Base-by-base conservation (phyloP, 108 stramenopile genomes). In the Cyclotella choctawhatcheeana region DNA sequence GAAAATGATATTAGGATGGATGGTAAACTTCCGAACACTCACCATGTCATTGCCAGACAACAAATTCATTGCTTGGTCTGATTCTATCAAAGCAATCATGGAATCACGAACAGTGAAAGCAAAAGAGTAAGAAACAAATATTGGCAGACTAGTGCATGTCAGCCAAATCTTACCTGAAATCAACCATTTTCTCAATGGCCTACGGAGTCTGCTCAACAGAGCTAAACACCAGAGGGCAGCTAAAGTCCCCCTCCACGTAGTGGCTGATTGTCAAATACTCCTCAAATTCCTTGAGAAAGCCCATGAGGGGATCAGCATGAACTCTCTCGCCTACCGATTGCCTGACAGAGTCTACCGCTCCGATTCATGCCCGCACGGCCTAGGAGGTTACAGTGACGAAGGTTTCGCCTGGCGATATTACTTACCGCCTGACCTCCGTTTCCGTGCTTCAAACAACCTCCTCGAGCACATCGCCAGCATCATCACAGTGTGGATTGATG, bases 401-500 rank as follows among this genome's bases (percentile, higher is more conserved):
- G 71, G 78, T 5, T 44, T 25, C 2, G 78, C 78, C 0, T 79
- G 78, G 71, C 40, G 59, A 12, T 73, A 20, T 30, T 53, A 73
- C 55, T 21, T 73, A 13, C 65, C 24, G 4, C 27, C 8, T 0
- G n/a, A 59, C 0, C 35, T 72, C 0, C 54, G 44, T 1, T 74
- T 73, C 65, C 35, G 71, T 5, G 71, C 78, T 16, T 68, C 71
- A 0, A 73, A 68, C 58, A 79, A 79, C 43, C 56, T 73, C 5
- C 56, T 73, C 0, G 71, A 67, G 55, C 67, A 68, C 50, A 44
- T 64, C 13, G 61, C 63, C 34, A 12, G 17, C 6, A 53, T 51
- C 44, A 72, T 63, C 14, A 53, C 22, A 31, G 33, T 29, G 7
- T 77, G 76, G 76, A 71, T 77, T 2, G 76, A 77, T 27, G 62